Conservation (phyloP, 2,329 filamentous ascomycete species). For the Aschersonia sp. region DNA sequence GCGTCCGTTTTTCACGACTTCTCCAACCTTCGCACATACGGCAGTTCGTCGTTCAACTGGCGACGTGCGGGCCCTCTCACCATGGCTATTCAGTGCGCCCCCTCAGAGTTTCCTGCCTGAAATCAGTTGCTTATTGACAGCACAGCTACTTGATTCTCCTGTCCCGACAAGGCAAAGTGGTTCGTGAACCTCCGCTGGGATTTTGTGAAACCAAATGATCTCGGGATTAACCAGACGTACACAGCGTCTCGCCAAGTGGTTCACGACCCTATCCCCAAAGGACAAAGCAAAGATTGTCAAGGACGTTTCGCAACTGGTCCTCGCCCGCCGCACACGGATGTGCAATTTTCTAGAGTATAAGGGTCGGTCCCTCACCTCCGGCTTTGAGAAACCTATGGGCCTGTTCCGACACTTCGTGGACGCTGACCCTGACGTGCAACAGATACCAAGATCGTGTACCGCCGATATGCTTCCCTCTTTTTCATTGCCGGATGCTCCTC, state of each 20-base stretch:
- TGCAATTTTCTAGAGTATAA: conserved; percentile 99
- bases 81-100: conserved; percentile 30
- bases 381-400: not conserved
- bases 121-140: conserved; percentile 9
- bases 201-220: not conserved
- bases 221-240: conserved; percentile 5
- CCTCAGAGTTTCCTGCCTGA: not conserved
- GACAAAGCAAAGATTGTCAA: conserved; percentile 99
- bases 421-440: conserved; percentile 1
- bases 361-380: conserved; percentile 38
- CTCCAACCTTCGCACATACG: not conserved
- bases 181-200: conserved; percentile 34
- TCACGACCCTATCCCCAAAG: conserved; percentile 90
- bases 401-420: too few relatives aligned
- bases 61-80: conserved; percentile 10
- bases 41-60: conserved; percentile 4
- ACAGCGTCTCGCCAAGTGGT: conserved; percentile 97
- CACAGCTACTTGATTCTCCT: conserved; percentile 90
- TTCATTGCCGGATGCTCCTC: conserved; percentile 96
- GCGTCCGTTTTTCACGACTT: not conserved
- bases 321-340: conserved; percentile 93
- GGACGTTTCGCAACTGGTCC: conserved; percentile 93
- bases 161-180: conserved; percentile 97
- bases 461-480: conserved; percentile 95
- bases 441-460: conserved; percentile 99